Percentiles rank a stretch among this genome's conserved stretches.
These are phyloP conservation scores for Phaeosphaeria sp. DNA, from an alignment of 2,329 filamentous ascomycete species.

Conservation along the genomic window DNA sequence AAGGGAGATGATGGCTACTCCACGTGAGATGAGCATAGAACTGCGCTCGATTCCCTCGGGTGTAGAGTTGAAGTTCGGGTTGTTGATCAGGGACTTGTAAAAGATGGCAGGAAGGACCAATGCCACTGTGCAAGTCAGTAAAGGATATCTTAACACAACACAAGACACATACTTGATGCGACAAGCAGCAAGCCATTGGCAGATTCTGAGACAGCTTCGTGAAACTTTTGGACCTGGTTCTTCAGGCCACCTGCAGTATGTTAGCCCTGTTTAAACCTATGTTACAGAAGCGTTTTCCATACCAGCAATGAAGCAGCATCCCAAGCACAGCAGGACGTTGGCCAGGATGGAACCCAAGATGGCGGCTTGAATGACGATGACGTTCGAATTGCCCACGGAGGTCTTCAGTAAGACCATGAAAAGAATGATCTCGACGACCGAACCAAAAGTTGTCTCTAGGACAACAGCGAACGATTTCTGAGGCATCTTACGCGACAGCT, in stretches of 20 bases:
- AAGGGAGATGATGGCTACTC: constrained; percentile 73
- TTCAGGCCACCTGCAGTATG: constrained; percentile 62
- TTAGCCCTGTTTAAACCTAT: not conserved
- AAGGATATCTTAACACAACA: not conserved
- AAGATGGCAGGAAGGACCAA: constrained; percentile 59
- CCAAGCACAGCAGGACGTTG: constrained; percentile 80
- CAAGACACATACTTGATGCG: constrained; percentile 63
- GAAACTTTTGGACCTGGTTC: constrained; percentile 73
- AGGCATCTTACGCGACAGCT: constrained; percentile 75
- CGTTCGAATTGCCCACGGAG: constrained; percentile 46
- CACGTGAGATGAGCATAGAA: constrained; percentile 71
- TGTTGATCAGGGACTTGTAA: constrained; percentile 54
- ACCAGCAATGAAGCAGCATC: constrained; percentile 77
- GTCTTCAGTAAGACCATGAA: constrained; percentile 76
- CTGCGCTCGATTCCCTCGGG: constrained; percentile 63
- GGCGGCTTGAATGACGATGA: constrained; percentile 80
- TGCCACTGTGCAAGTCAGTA: constrained; percentile 48
- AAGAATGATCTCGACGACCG: constrained; percentile 80
- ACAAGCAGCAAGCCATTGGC: constrained; percentile 79
- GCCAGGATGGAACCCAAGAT: constrained; percentile 84
- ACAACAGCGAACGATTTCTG: constrained; percentile 71
- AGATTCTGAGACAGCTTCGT: constrained; percentile 77
- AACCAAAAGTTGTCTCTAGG: constrained; percentile 67
- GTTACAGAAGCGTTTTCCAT: not conserved
- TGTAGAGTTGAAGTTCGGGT: constrained; percentile 47